Evolutionary conservation across 164 flowering plant genomes (phyloP).

Genomic region (Macadamia tetraphylla): DNA sequence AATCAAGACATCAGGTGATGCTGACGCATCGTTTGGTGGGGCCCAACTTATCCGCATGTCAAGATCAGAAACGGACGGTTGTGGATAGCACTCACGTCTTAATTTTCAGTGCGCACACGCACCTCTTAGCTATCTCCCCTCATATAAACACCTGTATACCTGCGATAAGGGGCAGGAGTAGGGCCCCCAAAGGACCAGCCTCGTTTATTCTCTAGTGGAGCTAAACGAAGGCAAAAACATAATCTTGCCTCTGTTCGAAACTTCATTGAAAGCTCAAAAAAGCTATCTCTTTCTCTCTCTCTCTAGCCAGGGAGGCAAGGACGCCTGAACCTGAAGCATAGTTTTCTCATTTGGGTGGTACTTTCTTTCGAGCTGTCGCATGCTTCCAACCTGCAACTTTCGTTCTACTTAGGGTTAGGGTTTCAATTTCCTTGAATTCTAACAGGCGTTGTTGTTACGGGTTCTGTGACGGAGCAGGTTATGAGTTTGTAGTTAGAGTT

Average conservation of each 20-base stretch:
- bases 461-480: constrained; percentile 15
- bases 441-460: not conserved
- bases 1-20: too few species aligned
- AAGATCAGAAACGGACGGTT: constrained; percentile 1
- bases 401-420: constrained; percentile 2
- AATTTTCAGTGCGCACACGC: not conserved
- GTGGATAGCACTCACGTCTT: not conserved
- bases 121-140: too few species aligned
- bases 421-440: constrained; percentile 10
- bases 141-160: too few species aligned
- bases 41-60: not conserved
- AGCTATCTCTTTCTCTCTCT: not conserved
- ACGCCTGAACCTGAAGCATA: not conserved
- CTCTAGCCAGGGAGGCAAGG: not conserved
- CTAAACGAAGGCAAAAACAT: too few species aligned
- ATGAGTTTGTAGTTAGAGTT: constrained; percentile 3
- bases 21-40: not conserved
- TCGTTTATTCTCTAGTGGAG: too few species aligned
- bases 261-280: too few species aligned
- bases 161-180: too few species aligned
- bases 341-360: constrained; percentile 19
- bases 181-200: too few species aligned
- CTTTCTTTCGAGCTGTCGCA: not conserved
- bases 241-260: not conserved
- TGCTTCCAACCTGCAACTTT: not conserved